Percentiles rank a stretch among this genome's conserved stretches.
Evolutionary conservation across 306 rosid species (phyloP).

Genomic region (Inga leiocalycina): DNA sequence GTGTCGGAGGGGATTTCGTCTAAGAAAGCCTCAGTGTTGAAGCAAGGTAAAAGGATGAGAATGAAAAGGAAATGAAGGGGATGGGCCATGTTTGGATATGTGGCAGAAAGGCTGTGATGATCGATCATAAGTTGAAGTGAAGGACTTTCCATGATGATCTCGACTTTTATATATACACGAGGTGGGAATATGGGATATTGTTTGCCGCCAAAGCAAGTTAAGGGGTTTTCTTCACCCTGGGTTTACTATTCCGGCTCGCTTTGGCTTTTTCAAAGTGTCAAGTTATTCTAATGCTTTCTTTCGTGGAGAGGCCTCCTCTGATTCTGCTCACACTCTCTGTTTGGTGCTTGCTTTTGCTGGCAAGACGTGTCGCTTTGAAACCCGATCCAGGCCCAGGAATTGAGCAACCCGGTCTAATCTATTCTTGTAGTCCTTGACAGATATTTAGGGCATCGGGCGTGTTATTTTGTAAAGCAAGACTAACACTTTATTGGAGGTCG

Average conservation of each 20-base stretch:
- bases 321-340: neutral
- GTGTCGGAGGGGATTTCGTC: constrained; percentile 46
- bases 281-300: constrained; percentile 71
- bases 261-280: constrained; percentile 42
- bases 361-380: neutral
- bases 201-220: constrained; percentile 42
- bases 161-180: constrained; percentile 40
- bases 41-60: constrained; percentile 42
- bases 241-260: constrained; percentile 34
- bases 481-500: neutral
- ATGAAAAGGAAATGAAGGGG: constrained; percentile 48
- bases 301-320: constrained; percentile 43
- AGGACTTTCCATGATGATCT: constrained; percentile 8
- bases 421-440: neutral
- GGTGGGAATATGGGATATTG: constrained; percentile 25
- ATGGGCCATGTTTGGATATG: constrained; percentile 45
- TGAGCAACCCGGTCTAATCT: neutral
- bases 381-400: neutral
- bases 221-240: constrained; percentile 41
- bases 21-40: constrained; percentile 40
- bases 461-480: neutral
- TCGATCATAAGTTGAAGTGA: constrained; percentile 19
- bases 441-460: neutral
- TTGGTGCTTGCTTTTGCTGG: neutral
- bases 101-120: neutral